A percentile compares a stretch with the other conserved stretches of the same genome.
These are phyloP conservation scores for Penicillium olsonii DNA, from an alignment of 2,329 filamentous ascomycete genomes.

Conservation along the genomic window DNA sequence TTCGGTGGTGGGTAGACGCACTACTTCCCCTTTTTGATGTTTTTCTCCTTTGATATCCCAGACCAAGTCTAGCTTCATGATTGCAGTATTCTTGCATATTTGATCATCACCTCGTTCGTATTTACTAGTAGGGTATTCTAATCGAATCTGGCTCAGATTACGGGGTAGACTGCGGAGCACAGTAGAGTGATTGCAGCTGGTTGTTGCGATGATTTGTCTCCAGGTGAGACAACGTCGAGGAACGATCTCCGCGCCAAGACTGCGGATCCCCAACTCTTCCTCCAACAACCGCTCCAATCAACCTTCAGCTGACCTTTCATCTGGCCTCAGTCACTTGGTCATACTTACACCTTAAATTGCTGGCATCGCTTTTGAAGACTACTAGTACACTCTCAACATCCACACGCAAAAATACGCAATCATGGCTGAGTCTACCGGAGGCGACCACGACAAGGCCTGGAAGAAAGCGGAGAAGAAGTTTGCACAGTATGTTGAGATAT, in stretches of 20 bases:
- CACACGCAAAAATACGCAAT: background rate
- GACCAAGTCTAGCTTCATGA: background rate
- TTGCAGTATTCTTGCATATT: too few relatives aligned
- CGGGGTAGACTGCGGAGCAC: too few relatives aligned
- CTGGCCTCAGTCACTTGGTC: constrained; percentile 1
- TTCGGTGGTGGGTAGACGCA: constrained; percentile 15
- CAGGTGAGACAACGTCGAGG: too few relatives aligned
- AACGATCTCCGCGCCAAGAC: constrained; percentile 34
- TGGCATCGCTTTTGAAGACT: background rate
- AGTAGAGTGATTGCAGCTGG: too few relatives aligned
- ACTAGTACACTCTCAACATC: background rate
- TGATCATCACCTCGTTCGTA: too few relatives aligned
- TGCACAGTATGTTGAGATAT: constrained; percentile 53
- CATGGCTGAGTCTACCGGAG: constrained; percentile 24
- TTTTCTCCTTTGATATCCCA: constrained; percentile 7
- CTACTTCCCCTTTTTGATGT: constrained; percentile 4
- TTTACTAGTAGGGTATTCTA: too few relatives aligned
- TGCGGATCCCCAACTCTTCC: constrained; percentile 25
- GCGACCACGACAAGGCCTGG: constrained; percentile 51
- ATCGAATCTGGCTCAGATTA: too few relatives aligned
- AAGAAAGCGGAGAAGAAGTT: constrained; percentile 64
- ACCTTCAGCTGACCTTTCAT: constrained; percentile 21
- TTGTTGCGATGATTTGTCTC: too few relatives aligned
- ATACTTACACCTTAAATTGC: background rate
- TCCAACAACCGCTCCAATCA: constrained; percentile 22